phyloP scores from a whole-genome alignment of 345 rosid species.

The Dovyalis caffra region DNA sequence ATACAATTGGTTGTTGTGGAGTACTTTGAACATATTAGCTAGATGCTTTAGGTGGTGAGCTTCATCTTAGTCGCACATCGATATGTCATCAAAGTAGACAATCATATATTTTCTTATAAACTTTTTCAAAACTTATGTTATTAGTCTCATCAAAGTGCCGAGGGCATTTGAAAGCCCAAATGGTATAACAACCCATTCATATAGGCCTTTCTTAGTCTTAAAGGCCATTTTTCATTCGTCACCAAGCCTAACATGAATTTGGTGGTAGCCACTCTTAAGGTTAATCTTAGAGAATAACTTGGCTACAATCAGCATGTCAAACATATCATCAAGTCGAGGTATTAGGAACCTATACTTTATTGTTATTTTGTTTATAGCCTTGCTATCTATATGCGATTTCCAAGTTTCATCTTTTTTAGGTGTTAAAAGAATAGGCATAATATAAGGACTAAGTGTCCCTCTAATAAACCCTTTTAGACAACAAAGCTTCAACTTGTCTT shows the following conservation, averaged over 20 bases:
- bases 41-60: not conserved
- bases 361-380: not conserved
- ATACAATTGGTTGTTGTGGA: no score
- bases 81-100: not conserved
- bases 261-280: no score
- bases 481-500: not conserved
- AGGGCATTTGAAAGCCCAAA: no score
- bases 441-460: conserved; percentile 1
- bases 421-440: not conserved
- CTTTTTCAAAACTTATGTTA: no score
- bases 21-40: not conserved
- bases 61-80: no score
- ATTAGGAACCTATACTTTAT: not conserved
- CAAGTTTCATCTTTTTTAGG: not conserved
- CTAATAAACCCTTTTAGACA: not conserved
- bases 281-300: no score
- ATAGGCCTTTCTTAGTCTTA: no score
- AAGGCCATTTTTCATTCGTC: no score
- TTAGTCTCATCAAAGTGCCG: no score
- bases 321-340: not conserved
- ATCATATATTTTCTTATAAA: not conserved
- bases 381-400: not conserved
- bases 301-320: not conserved
- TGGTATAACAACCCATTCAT: no score
- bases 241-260: no score